phyloP scores from a whole-genome alignment of 352 stramenopile genomes.

The Pythium graminicola region DNA sequence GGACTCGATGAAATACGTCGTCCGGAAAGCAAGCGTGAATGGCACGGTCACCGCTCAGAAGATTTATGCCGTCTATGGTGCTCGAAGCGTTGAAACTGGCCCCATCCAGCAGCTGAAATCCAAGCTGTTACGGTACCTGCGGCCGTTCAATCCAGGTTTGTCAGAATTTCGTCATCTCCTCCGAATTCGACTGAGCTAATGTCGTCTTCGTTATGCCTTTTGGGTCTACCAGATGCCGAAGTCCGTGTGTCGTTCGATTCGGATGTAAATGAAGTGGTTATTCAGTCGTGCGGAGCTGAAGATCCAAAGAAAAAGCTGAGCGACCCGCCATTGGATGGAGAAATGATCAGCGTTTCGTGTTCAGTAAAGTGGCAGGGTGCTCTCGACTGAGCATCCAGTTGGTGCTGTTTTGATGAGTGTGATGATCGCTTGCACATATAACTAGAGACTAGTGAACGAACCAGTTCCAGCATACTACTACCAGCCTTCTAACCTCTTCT shows the following conservation, averaged over 20 bases:
- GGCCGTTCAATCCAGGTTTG: constrained; percentile 66
- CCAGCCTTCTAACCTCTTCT: no score
- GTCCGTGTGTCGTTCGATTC: constrained; percentile 52
- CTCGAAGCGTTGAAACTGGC: constrained; percentile 70
- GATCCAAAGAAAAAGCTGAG: constrained; percentile 12
- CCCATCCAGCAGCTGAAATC: constrained; percentile 78
- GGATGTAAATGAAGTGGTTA: constrained; percentile 39
- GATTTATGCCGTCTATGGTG: constrained; percentile 82
- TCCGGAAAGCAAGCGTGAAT: constrained; percentile 42
- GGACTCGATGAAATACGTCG: constrained; percentile 70
- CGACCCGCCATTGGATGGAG: neutral
- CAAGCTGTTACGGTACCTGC: constrained; percentile 66
- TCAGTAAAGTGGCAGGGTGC: constrained; percentile 57
- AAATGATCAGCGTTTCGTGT: constrained; percentile 34
- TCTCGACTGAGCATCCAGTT: constrained; percentile 36
- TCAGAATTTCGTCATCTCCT: no score
- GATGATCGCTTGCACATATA: neutral
- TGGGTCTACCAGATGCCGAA: constrained; percentile 33
- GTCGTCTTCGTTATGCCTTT: no score
- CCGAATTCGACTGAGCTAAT: no score
- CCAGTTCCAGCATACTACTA: no score
- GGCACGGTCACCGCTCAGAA: constrained; percentile 47
- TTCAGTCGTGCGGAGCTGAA: constrained; percentile 41
- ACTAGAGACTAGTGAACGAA: constrained; percentile 7
- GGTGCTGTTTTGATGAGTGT: neutral